phyloP scores from a whole-genome alignment of 164 flowering plant genomes.

The Taxillus chinensis region DNA sequence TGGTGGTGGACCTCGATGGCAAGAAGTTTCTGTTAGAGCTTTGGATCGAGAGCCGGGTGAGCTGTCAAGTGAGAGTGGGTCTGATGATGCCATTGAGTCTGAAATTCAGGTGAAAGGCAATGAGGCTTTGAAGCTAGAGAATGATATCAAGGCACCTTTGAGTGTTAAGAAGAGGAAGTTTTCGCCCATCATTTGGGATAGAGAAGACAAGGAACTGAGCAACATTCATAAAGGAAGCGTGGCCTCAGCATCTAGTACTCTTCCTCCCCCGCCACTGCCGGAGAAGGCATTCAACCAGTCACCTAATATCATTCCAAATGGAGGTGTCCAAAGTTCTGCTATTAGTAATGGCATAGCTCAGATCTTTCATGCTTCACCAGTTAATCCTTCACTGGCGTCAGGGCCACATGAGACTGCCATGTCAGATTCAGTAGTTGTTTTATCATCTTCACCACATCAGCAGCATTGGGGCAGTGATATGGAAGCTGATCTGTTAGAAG shows the following conservation, averaged over 20 bases:
- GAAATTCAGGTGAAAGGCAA: constrained; percentile 21
- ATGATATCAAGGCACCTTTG: constrained; percentile 23
- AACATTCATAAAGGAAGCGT: constrained; percentile 7
- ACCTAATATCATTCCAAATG: constrained; percentile 20
- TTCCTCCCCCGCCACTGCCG: constrained; percentile 35
- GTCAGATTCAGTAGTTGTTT: constrained; percentile 10
- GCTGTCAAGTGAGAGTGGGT: constrained; percentile 80
- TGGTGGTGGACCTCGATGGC: constrained; percentile 23
- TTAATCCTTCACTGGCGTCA: constrained; percentile 8
- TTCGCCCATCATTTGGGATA: constrained; percentile 88
- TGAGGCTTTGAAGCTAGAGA: constrained; percentile 26
- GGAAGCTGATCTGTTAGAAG: constrained; percentile 35
- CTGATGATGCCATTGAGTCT: constrained; percentile 52
- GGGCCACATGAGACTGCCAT: constrained; percentile 10
- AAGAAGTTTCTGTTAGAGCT: constrained; percentile 22
- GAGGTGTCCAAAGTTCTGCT: constrained; percentile 24
- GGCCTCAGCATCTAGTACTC: constrained; percentile 22
- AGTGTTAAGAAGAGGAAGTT: constrained; percentile 55
- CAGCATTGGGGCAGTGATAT: constrained; percentile 17
- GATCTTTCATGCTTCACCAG: constrained; percentile 18
- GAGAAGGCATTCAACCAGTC: constrained; percentile 31
- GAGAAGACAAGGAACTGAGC: constrained; percentile 43
- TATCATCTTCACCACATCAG: constrained; percentile 17
- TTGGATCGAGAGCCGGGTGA: constrained; percentile 75
- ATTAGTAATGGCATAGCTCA: constrained; percentile 9